Percentiles rank a stretch among this genome's conserved stretches.
Conservation (phyloP, 225 moss, liverwort and hornwort genomes). For the Pleurozium schreberi region DNA sequence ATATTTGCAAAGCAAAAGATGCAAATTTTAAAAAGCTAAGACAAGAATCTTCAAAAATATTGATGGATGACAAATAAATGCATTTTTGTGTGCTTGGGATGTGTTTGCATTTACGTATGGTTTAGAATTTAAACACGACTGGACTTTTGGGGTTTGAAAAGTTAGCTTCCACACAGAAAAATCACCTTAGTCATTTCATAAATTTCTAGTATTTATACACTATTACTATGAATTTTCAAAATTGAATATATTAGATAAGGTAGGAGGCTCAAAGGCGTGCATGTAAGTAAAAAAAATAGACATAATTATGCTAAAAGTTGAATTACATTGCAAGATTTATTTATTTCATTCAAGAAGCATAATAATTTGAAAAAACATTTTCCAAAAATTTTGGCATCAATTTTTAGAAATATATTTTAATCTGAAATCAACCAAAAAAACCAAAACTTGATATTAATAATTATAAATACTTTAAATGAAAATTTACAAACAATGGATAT, state of each 20-base stretch:
- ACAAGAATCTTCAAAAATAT: no score
- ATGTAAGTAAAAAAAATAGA: no score
- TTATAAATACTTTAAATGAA: no score
- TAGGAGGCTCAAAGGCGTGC: no score
- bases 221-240: not conserved
- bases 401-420: not conserved
- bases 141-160: not conserved
- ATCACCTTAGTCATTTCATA: accelerated
- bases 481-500: not conserved
- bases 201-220: not conserved
- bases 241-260: not conserved
- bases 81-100: no score
- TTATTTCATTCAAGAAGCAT: not conserved
- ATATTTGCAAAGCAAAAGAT: no score
- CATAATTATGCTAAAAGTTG: not conserved
- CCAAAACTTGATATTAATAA: not conserved
- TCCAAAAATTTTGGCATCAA: not conserved
- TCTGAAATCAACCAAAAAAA: not conserved
- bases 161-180: accelerated
- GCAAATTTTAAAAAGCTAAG: no score
- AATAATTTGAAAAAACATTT: no score
- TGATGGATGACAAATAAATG: no score
- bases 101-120: no score
- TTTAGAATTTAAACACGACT: no score
- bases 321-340: not conserved